Evolutionary conservation across 164 flowering plant species (phyloP), one percentile per base, ranked within the genome.

Genomic region (Cinnamomum chago): DNA sequence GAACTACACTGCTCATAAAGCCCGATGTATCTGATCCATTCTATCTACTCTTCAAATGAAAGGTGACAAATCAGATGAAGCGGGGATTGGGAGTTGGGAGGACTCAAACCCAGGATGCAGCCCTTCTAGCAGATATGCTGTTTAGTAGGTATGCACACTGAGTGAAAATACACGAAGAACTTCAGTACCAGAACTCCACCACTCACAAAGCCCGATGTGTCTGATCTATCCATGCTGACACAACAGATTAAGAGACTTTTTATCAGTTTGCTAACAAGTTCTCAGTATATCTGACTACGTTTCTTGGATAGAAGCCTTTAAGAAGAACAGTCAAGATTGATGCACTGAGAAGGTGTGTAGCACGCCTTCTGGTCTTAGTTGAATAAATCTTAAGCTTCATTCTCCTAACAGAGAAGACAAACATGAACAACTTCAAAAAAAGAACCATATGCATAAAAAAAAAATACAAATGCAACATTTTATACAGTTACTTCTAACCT

Each of bases 1-100:
- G 50, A 71, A 81, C 30, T 83, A 92, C 98, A 50, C 95, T 91
- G 68, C 95, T 93, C 40, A 91, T 92, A 79, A 93, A 93, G 24
- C 96, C 95, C 3, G 78, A 75, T 47, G 82, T 81, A 50, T 77
- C 79, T 17, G 68, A 72, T 73, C 82, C 70, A 73, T 80, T 84
- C 81, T 30, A 30, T 30, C 33, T 30, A 50, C 27, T 68, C 55
- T 14, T 35, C 20, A 62, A 73, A 75, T 2, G 20, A 47, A 68
- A 28, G 50, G 72, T 55, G 25, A 25, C 58, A 51, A 55, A 62
- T 27, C n/a, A 58, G 71, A 74, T 47, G 51, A 5, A 47, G 58
- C 5, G 33, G 72, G 76, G 35, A 58, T 33, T 58, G 47, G 28
- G 50, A 30, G 66, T 20, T 55, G 60, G 60, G 60, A 18, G 60